A percentile compares a stretch with the other conserved stretches of the same genome.
These are phyloP conservation scores for Boeremia exigua DNA, from an alignment of 2,329 filamentous ascomycete genomes.

Conservation along the genomic window DNA sequence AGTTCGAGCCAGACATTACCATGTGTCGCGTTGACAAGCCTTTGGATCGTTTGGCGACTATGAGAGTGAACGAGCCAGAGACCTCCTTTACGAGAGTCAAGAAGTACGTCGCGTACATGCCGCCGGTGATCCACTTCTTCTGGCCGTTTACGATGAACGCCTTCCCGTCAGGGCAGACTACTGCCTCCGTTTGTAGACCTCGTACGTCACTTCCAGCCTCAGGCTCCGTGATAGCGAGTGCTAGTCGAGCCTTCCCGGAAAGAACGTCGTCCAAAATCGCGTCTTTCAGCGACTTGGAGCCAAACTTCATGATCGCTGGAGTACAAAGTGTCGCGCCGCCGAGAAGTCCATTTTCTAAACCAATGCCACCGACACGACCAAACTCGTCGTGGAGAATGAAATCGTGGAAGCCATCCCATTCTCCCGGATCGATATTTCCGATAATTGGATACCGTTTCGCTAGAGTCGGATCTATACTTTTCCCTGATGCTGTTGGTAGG, in stretches of 20 bases:
- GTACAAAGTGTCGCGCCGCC: background rate
- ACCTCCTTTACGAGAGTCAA: conserved; percentile 53
- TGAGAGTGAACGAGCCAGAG: conserved; percentile 54
- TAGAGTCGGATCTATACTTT: background rate
- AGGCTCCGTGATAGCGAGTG: conserved; percentile 8
- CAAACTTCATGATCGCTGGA: conserved; percentile 4
- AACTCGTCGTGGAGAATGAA: conserved; percentile 7
- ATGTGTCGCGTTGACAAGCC: conserved; percentile 5
- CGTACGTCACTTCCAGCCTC: conserved; percentile 2
- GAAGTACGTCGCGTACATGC: conserved; percentile 9
- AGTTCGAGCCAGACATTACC: conserved; percentile 4
- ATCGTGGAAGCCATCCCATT: conserved; percentile 14
- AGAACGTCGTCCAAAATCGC: background rate
- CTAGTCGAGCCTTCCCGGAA: background rate
- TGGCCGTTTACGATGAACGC: background rate
- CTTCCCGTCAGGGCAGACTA: background rate
- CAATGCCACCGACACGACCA: conserved; percentile 5
- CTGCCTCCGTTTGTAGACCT: background rate
- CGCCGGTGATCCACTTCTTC: conserved; percentile 11
- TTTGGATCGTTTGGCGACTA: background rate
- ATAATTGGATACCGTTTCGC: background rate
- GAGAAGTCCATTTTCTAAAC: conserved; percentile 2
- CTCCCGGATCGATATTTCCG: background rate
- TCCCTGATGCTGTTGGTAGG: background rate
- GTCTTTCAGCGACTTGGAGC: conserved; percentile 1